Conservation (phyloP, 441 rosid species). For the Pelargonium fulgidum region DNA sequence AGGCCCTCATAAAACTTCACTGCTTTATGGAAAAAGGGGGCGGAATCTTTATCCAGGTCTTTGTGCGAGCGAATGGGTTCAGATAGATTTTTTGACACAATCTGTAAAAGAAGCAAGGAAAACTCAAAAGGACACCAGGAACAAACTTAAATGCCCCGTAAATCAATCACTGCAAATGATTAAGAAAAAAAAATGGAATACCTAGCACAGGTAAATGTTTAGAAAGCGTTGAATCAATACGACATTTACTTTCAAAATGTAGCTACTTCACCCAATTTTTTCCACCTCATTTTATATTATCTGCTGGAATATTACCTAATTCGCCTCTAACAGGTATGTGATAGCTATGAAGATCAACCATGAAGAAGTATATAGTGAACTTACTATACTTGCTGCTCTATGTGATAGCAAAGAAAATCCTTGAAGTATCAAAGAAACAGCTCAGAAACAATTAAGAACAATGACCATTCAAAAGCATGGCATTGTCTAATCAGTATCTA, state of each 20-base stretch:
- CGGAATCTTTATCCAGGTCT: slow-evolving; percentile 84
- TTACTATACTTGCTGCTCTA: background rate
- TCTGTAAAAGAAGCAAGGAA: slow-evolving; percentile 32
- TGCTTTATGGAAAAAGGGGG: slow-evolving; percentile 61
- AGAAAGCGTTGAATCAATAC: background rate
- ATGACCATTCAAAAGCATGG: background rate
- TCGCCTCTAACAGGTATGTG: background rate
- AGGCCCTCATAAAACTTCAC: slow-evolving; percentile 68
- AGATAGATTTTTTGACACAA: slow-evolving; percentile 68
- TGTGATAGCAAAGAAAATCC: too few species aligned
- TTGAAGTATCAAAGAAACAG: background rate
- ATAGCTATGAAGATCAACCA: background rate
- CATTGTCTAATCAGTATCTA: background rate
- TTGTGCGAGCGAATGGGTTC: slow-evolving; percentile 94
- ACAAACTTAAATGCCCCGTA: background rate
- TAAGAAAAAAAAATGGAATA: slow-evolving; percentile 13
- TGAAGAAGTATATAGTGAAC: background rate
- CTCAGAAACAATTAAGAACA: background rate
- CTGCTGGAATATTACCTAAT: background rate
- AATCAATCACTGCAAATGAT: background rate
- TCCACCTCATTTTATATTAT: background rate
- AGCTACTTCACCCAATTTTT: background rate
- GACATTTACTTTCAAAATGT: background rate
- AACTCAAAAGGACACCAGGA: background rate
- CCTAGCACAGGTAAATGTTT: background rate